These are phyloP conservation scores for Neurospora sp. DNA, from an alignment of 495 filamentous ascomycete genomes.

Conservation along the genomic window DNA sequence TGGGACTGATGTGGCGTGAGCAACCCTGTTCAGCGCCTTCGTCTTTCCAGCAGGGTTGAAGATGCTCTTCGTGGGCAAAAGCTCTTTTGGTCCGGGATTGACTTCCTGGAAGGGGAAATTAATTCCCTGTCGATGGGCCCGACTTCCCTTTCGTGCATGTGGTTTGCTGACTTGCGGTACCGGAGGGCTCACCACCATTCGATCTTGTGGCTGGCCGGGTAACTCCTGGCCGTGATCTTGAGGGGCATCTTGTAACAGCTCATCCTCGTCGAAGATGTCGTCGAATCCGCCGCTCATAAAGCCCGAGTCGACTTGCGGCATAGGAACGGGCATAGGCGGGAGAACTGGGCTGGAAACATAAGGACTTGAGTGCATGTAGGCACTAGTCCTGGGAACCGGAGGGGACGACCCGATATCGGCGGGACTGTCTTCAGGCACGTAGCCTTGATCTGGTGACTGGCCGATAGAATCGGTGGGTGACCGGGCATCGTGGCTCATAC, in stretches of 20 bases:
- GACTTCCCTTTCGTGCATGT: conserved; percentile 6
- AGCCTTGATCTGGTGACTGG: conserved; percentile 46
- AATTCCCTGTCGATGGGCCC: conserved; percentile 3
- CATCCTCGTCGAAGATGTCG: conserved; percentile 40
- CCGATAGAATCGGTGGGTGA: conserved; percentile 37
- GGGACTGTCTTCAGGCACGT: conserved; percentile 46
- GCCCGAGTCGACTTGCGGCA: conserved; percentile 55
- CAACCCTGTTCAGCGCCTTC: conserved; percentile 15
- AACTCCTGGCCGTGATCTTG: conserved; percentile 11
- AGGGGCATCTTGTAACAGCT: conserved; percentile 12
- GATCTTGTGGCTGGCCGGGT: conserved; percentile 2
- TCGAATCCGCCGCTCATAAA: conserved; percentile 71
- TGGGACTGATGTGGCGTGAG: conserved; percentile 1
- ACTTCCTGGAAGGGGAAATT: conserved; percentile 31
- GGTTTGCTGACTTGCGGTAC: conserved; percentile 5
- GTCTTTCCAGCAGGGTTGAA: conserved; percentile 28
- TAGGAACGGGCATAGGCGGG: conserved; percentile 42
- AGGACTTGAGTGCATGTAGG: conserved; percentile 41
- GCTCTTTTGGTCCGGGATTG: conserved; percentile 34
- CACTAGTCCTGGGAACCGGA: conserved; percentile 49
- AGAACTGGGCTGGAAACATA: conserved; percentile 64
- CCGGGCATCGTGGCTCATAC: conserved; percentile 26
- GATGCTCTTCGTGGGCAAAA: conserved; percentile 34
- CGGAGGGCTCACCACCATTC: conserved; percentile 4
- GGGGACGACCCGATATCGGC: conserved; percentile 69